phyloP scores from a whole-genome alignment of 2,329 filamentous ascomycete species.

The Diaporthe velutina region DNA sequence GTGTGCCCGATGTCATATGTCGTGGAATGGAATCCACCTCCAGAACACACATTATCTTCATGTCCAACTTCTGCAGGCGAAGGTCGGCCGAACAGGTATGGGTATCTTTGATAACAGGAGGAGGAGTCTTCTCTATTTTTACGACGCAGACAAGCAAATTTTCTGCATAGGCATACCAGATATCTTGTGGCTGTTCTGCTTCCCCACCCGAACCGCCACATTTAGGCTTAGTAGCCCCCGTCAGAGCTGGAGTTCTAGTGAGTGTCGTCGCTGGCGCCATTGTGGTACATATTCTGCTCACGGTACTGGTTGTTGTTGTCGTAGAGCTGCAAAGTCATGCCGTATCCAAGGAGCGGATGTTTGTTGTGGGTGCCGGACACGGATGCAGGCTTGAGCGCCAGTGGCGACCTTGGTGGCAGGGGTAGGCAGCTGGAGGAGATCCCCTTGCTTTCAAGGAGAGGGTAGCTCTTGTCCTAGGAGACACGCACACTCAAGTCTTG shows the following conservation, averaged over 20 bases:
- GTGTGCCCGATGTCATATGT: no score
- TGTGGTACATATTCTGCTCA: not conserved
- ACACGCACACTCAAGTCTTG: no score
- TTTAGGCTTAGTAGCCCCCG: not conserved
- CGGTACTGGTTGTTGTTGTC: not conserved
- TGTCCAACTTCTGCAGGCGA: not conserved
- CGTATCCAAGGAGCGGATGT: not conserved
- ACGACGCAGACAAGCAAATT: not conserved
- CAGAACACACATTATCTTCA: not conserved
- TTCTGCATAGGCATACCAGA: not conserved
- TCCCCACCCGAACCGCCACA: not conserved
- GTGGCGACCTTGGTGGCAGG: not conserved
- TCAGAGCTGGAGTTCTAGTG: no score
- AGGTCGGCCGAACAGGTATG: not conserved
- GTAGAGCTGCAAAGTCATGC: not conserved
- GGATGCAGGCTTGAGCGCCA: not conserved
- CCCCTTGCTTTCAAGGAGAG: no score
- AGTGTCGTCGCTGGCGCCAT: not conserved
- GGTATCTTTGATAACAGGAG: not conserved
- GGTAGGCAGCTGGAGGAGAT: no score
- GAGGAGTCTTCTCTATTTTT: no score
- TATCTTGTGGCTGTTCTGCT: not conserved
- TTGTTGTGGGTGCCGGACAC: no score
- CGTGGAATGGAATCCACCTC: no score
- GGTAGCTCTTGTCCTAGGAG: no score